Percentiles rank a stretch among this genome's conserved stretches.
Evolutionary conservation across 2,329 filamentous ascomycete genomes (phyloP).

Genomic region (Lasiodiplodia sp.): DNA sequence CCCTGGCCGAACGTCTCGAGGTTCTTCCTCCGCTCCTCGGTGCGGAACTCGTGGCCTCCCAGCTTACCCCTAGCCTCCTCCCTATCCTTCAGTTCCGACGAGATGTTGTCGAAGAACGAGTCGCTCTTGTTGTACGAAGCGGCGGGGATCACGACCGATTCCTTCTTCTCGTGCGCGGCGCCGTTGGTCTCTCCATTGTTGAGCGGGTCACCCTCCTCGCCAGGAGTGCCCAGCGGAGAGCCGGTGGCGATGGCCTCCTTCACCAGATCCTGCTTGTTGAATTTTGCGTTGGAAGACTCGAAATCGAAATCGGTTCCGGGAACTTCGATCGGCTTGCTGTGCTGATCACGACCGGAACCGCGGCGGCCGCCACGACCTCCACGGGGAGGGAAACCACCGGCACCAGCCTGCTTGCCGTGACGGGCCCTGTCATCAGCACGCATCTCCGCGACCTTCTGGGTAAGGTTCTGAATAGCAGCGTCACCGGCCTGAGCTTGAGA

Average conservation of each 20-base stretch:
- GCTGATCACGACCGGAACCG: constrained; percentile 54
- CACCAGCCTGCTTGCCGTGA: constrained; percentile 56
- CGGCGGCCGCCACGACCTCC: constrained; percentile 58
- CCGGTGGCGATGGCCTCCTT: constrained; percentile 86
- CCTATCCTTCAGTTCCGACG: constrained; percentile 88
- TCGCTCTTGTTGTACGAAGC: constrained; percentile 79
- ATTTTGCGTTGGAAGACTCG: constrained; percentile 82
- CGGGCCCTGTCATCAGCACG: constrained; percentile 65
- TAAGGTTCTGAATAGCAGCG: constrained; percentile 72
- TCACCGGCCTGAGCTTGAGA: constrained; percentile 44
- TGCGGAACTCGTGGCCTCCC: constrained; percentile 87
- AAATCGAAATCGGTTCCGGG: constrained; percentile 94
- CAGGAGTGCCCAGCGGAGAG: constrained; percentile 63
- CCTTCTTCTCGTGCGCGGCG: constrained; percentile 43
- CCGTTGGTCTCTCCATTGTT: constrained; percentile 43
- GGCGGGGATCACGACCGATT: constrained; percentile 56
- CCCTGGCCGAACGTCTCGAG: constrained; percentile 98
- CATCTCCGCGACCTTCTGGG: constrained; percentile 80
- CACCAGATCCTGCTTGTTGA: constrained; percentile 84
- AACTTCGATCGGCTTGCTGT: constrained; percentile 73
- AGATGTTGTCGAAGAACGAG: constrained; percentile 99
- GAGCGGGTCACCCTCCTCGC: constrained; percentile 46
- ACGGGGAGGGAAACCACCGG: constrained; percentile 49
- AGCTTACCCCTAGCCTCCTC: constrained; percentile 72
- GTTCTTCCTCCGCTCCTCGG: constrained; percentile 88